These are phyloP conservation scores for Scheffersomyces amazonensis DNA, from an alignment of 805 yeast genomes.

Conservation along the genomic window DNA sequence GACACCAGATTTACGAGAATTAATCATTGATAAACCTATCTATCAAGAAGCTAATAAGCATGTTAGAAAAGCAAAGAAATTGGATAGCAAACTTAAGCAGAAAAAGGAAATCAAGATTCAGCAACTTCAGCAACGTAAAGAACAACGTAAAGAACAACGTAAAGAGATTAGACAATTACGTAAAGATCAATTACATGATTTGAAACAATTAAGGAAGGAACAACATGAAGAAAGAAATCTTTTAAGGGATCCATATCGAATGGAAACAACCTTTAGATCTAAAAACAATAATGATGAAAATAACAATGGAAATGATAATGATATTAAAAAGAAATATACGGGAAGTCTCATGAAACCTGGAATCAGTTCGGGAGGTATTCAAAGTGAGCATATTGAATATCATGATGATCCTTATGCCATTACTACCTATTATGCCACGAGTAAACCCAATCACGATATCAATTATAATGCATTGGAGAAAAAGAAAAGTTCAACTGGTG, in stretches of 20 bases:
- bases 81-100: slow-evolving; percentile 1
- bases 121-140: not conserved
- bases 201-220: slow-evolving; percentile 2
- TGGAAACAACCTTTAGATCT: too few species aligned
- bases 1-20: slow-evolving; percentile 34
- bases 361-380: too few species aligned
- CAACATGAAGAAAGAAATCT: too few species aligned
- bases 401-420: too few species aligned
- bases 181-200: slow-evolving; percentile 5
- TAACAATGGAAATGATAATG: slow-evolving; percentile 2
- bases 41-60: slow-evolving; percentile 37
- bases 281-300: not conserved
- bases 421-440: too few species aligned
- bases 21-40: slow-evolving; percentile 37
- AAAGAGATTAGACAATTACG: slow-evolving; percentile 4
- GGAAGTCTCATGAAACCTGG: slow-evolving; percentile 1
- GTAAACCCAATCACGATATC: too few species aligned
- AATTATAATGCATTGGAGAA: not conserved
- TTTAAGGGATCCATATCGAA: too few species aligned
- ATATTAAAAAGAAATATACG: not conserved
- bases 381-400: too few species aligned
- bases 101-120: not conserved
- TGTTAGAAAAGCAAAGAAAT: slow-evolving; percentile 11
- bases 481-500: slow-evolving; percentile 1
- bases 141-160: slow-evolving; percentile 4